Base-by-base conservation (phyloP, 768 basidiomycete genomes). In the Termitomyces sp. region DNA sequence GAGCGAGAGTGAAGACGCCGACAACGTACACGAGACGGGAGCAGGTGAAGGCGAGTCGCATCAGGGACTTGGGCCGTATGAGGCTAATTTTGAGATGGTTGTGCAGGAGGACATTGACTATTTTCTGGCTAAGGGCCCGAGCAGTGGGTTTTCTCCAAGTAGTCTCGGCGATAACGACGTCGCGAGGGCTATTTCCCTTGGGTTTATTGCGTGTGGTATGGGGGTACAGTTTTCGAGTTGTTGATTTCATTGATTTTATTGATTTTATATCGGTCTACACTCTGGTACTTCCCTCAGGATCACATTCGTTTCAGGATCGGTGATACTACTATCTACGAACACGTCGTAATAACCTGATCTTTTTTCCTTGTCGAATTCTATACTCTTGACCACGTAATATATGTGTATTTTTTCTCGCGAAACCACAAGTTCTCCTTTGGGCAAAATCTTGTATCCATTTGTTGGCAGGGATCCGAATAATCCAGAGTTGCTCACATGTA, bases 121-220 rank as follows among this genome's bases (percentile, higher is more conserved):
- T 5, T 54, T 58, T 44, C 25, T 60, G 49, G 54, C 40, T n/a
- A 55, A 63, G 41, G 52, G 56, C n/a, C 59, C 56, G 6, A 53
- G 52, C 5, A 43, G 9, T 25, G 56, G 25, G 20, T 66, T 65
- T 52, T 56, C 58, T 25, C 56, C 61, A 31, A 52, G 61, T n/a
- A 60, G 63, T 55, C 59, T 67, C 23, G 52, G 35, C 33, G 66
- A 70, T 18, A 47, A 38, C 5, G 64, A 67, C 50, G 58, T 70
- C 16, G 56, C 56, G n/a, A 59, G 67, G 41, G 67, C 61, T 38
- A 65, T 70, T 57, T 38, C 53, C 22, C 50, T 64, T 41, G 56
- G 60, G 10, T 51, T 66, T 29, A 53, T 52, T 42, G 64, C 63
- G 31, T 64, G 65, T 49, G 65, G 64, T 43, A 47, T 63, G 46